These are phyloP conservation scores for Termitomyces sp. DNA, from an alignment of 768 basidiomycete genomes.

Conservation along the genomic window DNA sequence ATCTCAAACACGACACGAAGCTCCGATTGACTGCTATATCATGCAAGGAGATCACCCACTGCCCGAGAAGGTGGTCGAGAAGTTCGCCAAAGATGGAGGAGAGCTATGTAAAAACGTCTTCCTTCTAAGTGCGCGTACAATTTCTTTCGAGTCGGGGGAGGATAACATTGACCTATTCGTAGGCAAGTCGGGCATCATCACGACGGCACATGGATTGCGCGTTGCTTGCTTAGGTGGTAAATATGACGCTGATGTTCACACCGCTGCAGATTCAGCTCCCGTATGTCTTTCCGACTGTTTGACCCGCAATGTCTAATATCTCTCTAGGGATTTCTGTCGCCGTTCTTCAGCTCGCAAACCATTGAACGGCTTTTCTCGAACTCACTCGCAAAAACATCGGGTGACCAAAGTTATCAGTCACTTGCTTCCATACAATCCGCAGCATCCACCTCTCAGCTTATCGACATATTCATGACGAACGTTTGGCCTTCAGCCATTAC, in stretches of 20 bases:
- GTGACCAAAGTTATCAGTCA: conserved; percentile 49
- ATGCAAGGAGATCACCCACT: conserved; percentile 82
- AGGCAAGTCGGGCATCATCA: conserved; percentile 82
- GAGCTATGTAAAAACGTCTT: conserved; percentile 81
- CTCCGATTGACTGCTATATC: conserved; percentile 86
- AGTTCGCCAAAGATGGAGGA: conserved; percentile 69
- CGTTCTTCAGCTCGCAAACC: conserved; percentile 66
- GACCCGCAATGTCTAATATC: conserved; percentile 3
- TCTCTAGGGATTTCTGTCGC: conserved; percentile 65
- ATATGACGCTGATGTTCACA: conserved; percentile 58
- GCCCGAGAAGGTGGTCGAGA: conserved; percentile 67
- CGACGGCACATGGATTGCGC: conserved; percentile 72
- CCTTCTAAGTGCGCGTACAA: conserved; percentile 62
- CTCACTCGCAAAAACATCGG: conserved; percentile 47
- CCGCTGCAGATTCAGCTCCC: conserved; percentile 54
- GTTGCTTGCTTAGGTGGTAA: conserved; percentile 84
- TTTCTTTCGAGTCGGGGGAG: neutral
- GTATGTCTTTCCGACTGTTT: conserved; percentile 31
- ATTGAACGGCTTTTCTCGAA: conserved; percentile 70
- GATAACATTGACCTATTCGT: neutral
- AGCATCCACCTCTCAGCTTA: conserved; percentile 52
- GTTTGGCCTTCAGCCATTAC: conserved; percentile 68
- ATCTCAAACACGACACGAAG: conserved; percentile 32
- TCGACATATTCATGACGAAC: conserved; percentile 82
- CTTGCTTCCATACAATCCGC: conserved; percentile 64